Evolutionary conservation across 306 rosid species (phyloP), one percentile per base, ranked within the genome.

Genomic region (Cicer pinnatifidum): DNA sequence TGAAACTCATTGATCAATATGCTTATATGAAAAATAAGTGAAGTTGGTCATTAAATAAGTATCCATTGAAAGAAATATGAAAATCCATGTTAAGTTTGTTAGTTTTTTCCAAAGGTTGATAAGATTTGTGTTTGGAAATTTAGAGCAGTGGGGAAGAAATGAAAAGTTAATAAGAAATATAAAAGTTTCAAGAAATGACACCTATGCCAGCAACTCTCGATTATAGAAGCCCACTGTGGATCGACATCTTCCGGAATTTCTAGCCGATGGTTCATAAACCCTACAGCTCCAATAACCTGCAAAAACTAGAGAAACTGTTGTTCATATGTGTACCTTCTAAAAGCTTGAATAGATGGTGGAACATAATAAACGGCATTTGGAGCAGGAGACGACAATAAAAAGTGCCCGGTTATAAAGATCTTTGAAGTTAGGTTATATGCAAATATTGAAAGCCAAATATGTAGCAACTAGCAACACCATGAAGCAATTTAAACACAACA

Each of bases 161-260:
- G 10, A 72, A 61, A 51, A 69, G 47, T 46, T 28, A 28, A 28
- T 28, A n/a, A 20, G 50, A 37, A 43, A 64, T 4, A 75, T 45
- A 71, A 51, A 37, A 67, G 71, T 51, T 50, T 46, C 44, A 43
- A 64, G 75, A 33, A 45, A 50, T 75, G 44, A 47, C 63, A 95
- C 99, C 90, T 92, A 40, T 86, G 90, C 88, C 97, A 95, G 89
- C 99, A 95, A 91, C 91, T 88, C 86, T 95, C 96, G 64, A 95
- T 90, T 67, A 95, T 78, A 57, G 91, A 84, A 81, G 83, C 82
- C 97, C 97, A 95, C 60, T 73, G 92, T 9, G 97, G 96, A 85
- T 95, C 97, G 67, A 88, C 78, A 52, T 95, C 93, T 50, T 80
- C 85, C 7, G 99, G 99, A 83, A 95, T 92, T 85, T 95, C 97